phyloP scores from a whole-genome alignment of 2,329 filamentous ascomycete species.

The Talaromyces pinophilus region DNA sequence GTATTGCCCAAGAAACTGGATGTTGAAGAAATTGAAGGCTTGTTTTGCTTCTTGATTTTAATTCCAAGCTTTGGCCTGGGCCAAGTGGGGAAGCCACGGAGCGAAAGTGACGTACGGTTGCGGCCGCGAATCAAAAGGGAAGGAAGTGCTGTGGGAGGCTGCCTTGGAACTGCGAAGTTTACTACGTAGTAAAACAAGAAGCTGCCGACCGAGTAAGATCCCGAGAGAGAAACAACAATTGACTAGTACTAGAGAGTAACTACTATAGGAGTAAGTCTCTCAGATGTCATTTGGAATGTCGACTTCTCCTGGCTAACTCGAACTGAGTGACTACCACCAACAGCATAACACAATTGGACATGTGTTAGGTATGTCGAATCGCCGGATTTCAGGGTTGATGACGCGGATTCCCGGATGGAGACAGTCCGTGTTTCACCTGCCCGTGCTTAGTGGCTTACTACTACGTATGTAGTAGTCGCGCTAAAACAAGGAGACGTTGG shows the following conservation, averaged over 20 bases:
- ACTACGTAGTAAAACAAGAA: background rate
- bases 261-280: background rate
- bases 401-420: slow-evolving; percentile 17
- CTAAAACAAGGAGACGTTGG: background rate
- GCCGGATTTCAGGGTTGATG: slow-evolving; percentile 19
- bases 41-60: slow-evolving; percentile 12
- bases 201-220: background rate
- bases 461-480: background rate
- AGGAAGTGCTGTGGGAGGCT: background rate
- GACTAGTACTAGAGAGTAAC: background rate
- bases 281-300: slow-evolving; percentile 3
- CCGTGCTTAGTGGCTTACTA: background rate
- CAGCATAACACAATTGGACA: background rate
- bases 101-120: slow-evolving; percentile 18
- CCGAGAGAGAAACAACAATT: background rate
- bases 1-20: slow-evolving; percentile 2
- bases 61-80: slow-evolving; percentile 3
- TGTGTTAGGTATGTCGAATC: slow-evolving; percentile 1
- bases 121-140: slow-evolving; percentile 9
- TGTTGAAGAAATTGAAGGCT: background rate
- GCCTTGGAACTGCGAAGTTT: background rate
- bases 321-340: no score
- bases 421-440: slow-evolving; percentile 14
- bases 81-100: slow-evolving; percentile 1
- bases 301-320: background rate